phyloP scores from a whole-genome alignment of 441 rosid species.

The Metrosideros polymorpha region DNA sequence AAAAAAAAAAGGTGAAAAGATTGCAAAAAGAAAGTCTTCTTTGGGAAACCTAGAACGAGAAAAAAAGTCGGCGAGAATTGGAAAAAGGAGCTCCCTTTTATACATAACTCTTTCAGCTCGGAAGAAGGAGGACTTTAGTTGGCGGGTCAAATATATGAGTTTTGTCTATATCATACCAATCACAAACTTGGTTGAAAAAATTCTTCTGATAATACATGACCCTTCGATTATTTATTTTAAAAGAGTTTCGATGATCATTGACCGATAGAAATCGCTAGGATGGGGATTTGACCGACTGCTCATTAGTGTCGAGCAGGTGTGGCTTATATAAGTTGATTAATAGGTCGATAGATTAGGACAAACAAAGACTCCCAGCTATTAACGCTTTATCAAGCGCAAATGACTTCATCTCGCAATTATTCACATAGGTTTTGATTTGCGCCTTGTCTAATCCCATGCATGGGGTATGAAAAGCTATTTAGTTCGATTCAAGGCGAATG shows the following conservation, averaged over 20 bases:
- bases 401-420: not conserved
- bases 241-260: not conserved
- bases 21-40: not conserved
- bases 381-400: not conserved
- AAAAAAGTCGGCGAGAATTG: not conserved
- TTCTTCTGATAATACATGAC: not conserved
- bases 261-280: not conserved
- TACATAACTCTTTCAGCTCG: not conserved
- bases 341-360: not conserved
- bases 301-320: not conserved
- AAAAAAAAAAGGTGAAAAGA: too few species aligned
- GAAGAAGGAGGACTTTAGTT: not conserved
- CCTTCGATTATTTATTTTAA: not conserved
- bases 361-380: accelerated
- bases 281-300: not conserved
- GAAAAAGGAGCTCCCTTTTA: not conserved
- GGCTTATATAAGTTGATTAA: not conserved
- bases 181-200: not conserved
- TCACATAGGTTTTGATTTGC: not conserved
- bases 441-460: not conserved
- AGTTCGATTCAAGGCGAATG: not conserved
- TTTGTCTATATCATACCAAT: not conserved
- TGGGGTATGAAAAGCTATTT: not conserved
- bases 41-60: too few species aligned
- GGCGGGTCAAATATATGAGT: not conserved